A percentile compares a stretch with the other conserved stretches of the same genome.
Conservation (phyloP, 2,329 filamentous ascomycete species). For the Sarocladiaceae sp. region DNA sequence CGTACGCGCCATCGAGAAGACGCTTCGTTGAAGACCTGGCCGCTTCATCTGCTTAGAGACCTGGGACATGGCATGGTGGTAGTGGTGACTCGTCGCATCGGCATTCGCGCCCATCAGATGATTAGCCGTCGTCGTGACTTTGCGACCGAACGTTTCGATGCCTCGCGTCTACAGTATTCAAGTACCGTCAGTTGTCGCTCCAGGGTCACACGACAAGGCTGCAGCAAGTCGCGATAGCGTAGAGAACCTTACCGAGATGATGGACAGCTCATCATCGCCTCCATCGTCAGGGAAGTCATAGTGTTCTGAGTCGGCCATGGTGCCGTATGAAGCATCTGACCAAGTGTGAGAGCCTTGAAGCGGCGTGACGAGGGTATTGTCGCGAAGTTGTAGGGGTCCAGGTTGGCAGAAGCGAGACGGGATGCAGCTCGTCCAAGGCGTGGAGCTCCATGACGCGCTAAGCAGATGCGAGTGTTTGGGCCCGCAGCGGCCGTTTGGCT, state of each 20-base stretch:
- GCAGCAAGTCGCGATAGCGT: neutral
- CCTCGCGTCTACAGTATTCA: conserved; percentile 61
- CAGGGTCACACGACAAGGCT: conserved; percentile 23
- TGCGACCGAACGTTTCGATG: conserved; percentile 86
- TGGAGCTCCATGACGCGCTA: conserved; percentile 8
- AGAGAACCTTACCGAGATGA: conserved; percentile 31
- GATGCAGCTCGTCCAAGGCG: conserved; percentile 2
- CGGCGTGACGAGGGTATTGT: conserved; percentile 2
- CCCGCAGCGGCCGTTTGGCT: neutral
- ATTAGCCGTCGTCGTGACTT: conserved; percentile 87
- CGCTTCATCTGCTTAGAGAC: conserved; percentile 84
- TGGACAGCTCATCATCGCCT: conserved; percentile 41
- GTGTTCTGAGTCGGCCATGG: conserved; percentile 38
- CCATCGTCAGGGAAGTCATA: conserved; percentile 41
- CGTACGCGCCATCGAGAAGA: conserved; percentile 86
- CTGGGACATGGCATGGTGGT: conserved; percentile 80
- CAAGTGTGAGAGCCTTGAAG: neutral
- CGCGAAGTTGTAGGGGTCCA: conserved; percentile 4
- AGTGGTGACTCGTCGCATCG: conserved; percentile 54
- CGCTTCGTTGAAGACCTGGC: conserved; percentile 76
- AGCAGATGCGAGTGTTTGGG: conserved; percentile 3
- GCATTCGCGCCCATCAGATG: conserved; percentile 71
- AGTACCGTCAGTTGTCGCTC: conserved; percentile 2
- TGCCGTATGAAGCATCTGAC: conserved; percentile 11
- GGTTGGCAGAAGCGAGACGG: conserved; percentile 1